phyloP scores from a whole-genome alignment of 176 grass and related monocot genomes.

The Luzula sylvatica region DNA sequence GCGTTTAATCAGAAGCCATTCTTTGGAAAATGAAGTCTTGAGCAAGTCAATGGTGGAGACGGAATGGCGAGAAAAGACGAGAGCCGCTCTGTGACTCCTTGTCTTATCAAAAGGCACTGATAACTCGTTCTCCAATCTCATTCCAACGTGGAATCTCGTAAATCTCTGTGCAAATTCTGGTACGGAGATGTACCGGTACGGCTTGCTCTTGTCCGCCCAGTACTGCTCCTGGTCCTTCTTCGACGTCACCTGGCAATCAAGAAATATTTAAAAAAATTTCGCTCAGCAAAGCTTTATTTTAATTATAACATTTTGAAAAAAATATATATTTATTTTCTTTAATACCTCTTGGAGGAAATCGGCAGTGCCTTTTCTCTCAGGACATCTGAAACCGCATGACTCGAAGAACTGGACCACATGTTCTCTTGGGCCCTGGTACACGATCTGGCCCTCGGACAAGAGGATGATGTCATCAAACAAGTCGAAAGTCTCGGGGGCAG shows the following conservation, averaged over 20 bases:
- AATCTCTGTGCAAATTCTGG: conserved; percentile 62
- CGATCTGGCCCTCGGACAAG: conserved; percentile 93
- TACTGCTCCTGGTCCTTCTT: conserved; percentile 98
- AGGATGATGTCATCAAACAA: conserved; percentile 94
- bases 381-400: conserved; percentile 63
- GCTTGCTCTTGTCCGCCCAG: conserved; percentile 58
- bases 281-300: no score
- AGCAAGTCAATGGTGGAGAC: conserved; percentile 75
- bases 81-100: conserved; percentile 61
- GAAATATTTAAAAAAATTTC: not conserved
- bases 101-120: conserved; percentile 67
- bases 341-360: conserved; percentile 98
- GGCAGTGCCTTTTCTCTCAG: conserved; percentile 87
- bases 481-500: conserved; percentile 92
- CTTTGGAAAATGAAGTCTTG: conserved; percentile 74
- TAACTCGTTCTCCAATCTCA: conserved; percentile 72
- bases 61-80: conserved; percentile 63
- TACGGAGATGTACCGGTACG: conserved; percentile 77
- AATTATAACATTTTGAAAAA: not conserved
- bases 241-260: conserved; percentile 62
- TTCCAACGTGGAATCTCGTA: conserved; percentile 62
- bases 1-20: conserved; percentile 97
- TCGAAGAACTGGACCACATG: conserved; percentile 78
- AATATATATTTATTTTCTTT: not conserved
- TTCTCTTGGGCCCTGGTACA: conserved; percentile 81